Evolutionary conservation across 352 stramenopile genomes (phyloP).

Genomic region (Phytophthora palmivora): DNA sequence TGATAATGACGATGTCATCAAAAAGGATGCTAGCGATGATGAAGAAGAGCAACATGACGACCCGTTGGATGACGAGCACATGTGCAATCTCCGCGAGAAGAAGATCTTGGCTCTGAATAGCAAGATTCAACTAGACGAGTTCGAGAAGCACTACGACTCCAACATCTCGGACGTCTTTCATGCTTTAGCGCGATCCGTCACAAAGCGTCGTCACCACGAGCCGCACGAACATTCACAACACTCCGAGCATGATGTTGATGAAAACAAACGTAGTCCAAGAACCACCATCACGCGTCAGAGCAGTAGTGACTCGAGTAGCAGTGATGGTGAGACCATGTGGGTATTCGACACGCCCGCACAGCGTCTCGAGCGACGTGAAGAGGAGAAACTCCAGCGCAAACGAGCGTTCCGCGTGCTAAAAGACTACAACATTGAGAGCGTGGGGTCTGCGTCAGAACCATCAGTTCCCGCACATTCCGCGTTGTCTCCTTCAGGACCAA

Average conservation of each 20-base stretch:
- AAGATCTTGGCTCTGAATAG: conserved; percentile 66
- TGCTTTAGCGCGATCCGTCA: conserved; percentile 50
- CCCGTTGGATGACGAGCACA: conserved; percentile 19
- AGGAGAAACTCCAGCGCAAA: conserved; percentile 57
- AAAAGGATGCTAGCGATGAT: conserved; percentile 7
- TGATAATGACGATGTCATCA: conserved; percentile 4
- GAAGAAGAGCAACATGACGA: neutral
- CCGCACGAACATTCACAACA: conserved; percentile 14
- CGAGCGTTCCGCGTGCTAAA: conserved; percentile 57
- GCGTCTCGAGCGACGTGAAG: conserved; percentile 54
- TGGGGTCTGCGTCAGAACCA: conserved; percentile 13
- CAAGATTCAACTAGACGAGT: conserved; percentile 58
- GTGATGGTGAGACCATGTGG: conserved; percentile 54
- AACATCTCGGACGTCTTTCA: conserved; percentile 68
- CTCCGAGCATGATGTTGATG: conserved; percentile 6
- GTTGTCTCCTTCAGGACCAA: conserved; percentile 10
- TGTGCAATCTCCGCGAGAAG: conserved; percentile 62
- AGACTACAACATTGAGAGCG: conserved; percentile 52
- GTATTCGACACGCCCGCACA: conserved; percentile 55
- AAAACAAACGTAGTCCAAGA: conserved; percentile 9
- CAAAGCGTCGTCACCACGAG: conserved; percentile 24
- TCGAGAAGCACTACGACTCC: conserved; percentile 73
- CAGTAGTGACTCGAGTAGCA: conserved; percentile 31
- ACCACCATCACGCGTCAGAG: conserved; percentile 18
- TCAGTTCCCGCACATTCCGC: conserved; percentile 1